These are phyloP conservation scores for Lepiota venenata DNA, from an alignment of 768 basidiomycete genomes.

Conservation along the genomic window DNA sequence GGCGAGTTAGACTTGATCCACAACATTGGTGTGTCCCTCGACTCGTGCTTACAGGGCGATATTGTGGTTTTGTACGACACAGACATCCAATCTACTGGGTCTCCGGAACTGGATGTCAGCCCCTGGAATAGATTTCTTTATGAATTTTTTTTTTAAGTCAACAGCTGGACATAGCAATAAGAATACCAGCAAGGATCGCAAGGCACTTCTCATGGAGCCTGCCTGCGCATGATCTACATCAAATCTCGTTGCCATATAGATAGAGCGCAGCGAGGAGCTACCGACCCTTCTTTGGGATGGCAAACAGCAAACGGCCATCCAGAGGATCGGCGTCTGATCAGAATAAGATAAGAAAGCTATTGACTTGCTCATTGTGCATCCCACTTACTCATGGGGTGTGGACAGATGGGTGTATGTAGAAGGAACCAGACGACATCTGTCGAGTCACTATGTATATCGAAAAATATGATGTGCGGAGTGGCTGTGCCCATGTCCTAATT, in stretches of 20 bases:
- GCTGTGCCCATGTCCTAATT: conserved; percentile 7
- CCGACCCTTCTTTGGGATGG: conserved; percentile 95
- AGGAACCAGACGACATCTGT: neutral
- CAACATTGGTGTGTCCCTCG: neutral
- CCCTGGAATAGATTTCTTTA: conserved; percentile 40
- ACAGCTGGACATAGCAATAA: neutral
- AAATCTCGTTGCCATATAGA: conserved; percentile 2
- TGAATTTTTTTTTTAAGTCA: conserved; percentile 8
- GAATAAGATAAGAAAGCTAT: neutral
- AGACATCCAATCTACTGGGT: conserved; percentile 86
- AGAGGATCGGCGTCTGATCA: conserved; percentile 67
- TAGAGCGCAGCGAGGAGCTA: conserved; percentile 1
- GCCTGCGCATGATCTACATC: conserved; percentile 40
- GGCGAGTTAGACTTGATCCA: neutral
- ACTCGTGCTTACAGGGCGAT: conserved; percentile 78
- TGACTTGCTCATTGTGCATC: conserved; percentile 2
- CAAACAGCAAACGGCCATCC: conserved; percentile 85
- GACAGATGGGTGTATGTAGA: neutral
- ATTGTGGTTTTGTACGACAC: conserved; percentile 88
- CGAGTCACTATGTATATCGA: conserved; percentile 5
- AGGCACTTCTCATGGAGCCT: conserved; percentile 90
- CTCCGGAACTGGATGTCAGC: conserved; percentile 95
- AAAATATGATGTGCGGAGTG: neutral
- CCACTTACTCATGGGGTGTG: conserved; percentile 10
- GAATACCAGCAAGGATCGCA: conserved; percentile 74